These are phyloP conservation scores for Silene conica DNA, from an alignment of 148 eudicot genomes.

Conservation along the genomic window DNA sequence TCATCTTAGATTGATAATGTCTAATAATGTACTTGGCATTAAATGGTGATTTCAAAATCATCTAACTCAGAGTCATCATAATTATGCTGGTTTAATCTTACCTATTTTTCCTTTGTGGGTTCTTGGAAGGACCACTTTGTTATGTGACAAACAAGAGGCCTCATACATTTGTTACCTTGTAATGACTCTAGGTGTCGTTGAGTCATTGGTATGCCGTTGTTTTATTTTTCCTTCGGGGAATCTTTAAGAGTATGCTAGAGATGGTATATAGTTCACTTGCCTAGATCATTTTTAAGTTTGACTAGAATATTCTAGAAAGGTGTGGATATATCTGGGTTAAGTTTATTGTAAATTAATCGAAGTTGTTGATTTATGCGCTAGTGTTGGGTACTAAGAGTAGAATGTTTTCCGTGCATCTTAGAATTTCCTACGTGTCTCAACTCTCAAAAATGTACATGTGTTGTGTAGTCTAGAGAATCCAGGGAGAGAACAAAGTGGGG, in stretches of 20 bases:
- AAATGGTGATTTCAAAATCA: neutral
- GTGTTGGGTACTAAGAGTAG: neutral
- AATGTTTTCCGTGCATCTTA: too few relatives aligned
- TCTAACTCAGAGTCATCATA: neutral
- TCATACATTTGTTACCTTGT: neutral
- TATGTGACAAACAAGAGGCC: neutral
- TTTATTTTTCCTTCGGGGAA: neutral
- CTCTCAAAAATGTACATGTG: neutral
- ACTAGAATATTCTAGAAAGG: neutral
- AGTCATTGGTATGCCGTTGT: neutral
- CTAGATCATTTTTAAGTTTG: neutral
- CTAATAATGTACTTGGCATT: neutral
- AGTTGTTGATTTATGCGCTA: neutral
- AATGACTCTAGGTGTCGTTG: neutral
- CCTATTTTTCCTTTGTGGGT: neutral
- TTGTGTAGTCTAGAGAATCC: neutral
- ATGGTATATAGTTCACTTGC: too few relatives aligned
- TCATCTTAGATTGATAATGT: neutral
- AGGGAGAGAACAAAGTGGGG: neutral
- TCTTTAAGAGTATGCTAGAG: too few relatives aligned
- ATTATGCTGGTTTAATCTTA: neutral
- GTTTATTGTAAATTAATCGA: neutral
- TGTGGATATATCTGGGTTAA: neutral
- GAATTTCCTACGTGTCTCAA: too few relatives aligned
- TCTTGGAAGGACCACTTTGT: neutral